Conservation (phyloP, 768 basidiomycete genomes). For the Ephemerocybe angulata region DNA sequence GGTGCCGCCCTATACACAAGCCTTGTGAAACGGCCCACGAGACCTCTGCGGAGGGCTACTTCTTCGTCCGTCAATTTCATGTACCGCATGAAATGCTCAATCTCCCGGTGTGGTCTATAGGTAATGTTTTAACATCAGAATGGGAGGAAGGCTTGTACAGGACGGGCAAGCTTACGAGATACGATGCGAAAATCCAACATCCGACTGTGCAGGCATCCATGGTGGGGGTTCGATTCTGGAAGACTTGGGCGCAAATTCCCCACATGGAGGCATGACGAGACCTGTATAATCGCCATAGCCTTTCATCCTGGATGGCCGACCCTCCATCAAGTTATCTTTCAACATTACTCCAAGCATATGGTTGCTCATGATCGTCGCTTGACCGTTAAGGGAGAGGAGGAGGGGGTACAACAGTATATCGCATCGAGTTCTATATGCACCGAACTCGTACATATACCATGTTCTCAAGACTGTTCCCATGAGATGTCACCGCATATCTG, state of each 20-base stretch:
- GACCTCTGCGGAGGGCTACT: conserved; percentile 13
- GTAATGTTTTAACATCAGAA: neutral
- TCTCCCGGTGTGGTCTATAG: conserved; percentile 18
- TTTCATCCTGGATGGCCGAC: conserved; percentile 18
- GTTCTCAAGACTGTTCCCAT: neutral
- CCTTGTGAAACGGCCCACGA: conserved; percentile 19
- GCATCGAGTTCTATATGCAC: too few relatives aligned
- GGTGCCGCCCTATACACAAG: conserved; percentile 14
- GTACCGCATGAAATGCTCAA: conserved; percentile 18
- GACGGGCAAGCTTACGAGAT: neutral
- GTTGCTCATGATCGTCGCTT: neutral
- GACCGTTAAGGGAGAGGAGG: neutral
- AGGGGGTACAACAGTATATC: too few relatives aligned
- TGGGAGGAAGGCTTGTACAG: neutral
- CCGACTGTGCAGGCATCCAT: conserved; percentile 10
- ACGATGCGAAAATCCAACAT: neutral
- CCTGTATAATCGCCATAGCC: conserved; percentile 17
- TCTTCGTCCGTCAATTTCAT: conserved; percentile 21
- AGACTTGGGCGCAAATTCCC: conserved; percentile 13
- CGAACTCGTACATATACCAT: neutral
- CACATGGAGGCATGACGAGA: conserved; percentile 17
- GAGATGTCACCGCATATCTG: neutral
- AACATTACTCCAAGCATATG: conserved; percentile 10
- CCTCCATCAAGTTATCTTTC: conserved; percentile 16
- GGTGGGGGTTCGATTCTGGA: conserved; percentile 7